Evolutionary conservation across 139 green algal genomes (phyloP), one percentile per base, ranked within the genome.

Genomic region (Auxenochlorella pyrenoidosa): DNA sequence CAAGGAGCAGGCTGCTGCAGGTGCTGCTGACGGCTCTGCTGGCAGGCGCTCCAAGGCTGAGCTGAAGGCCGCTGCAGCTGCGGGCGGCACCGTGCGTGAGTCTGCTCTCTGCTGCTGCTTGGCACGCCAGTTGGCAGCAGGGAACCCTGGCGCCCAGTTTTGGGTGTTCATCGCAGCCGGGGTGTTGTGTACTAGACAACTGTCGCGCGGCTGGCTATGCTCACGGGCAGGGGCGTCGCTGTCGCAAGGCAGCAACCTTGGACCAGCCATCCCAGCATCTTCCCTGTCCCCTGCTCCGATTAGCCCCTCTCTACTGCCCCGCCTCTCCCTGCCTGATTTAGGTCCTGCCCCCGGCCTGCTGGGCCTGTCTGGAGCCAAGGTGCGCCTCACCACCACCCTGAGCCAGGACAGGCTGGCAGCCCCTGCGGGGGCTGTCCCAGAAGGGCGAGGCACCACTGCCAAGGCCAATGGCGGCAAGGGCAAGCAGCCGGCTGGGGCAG

Each of bases 21-120:
- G 13, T 1, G 58, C 26, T 8, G 79, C 36, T 28, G 75, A 28
- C 43, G 32, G 47, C 47, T 44, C 30, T 13, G 58, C 44, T 5
- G 44, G 44, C 30, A 28, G 36, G 59, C 79, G 75, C 32, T 38
- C 34, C 79, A 84, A 84, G 59, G 79, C 79, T 0, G 80, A 85
- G 63, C 60, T 75, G 28, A 85, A 85, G 80, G 80, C 80, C 12
- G 80, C 80, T 24, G 79, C 79, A 30, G 80, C 80, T 15, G 79
- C 41, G 1, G 76, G 58, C 26, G 76, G 38, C 22, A 38, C 38
- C 16, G 75, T 60, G 18, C 40, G 60, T 63, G 63, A 40, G 80
- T 85, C 59, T 63, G 80, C 36, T 6, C 5, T 34, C 32, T 40
- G 30, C 3, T 73, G 66, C 66, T 41, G 13, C 3, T 63, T 63